phyloP scores from a whole-genome alignment of 768 basidiomycete genomes.

The Chalciporus chontae region DNA sequence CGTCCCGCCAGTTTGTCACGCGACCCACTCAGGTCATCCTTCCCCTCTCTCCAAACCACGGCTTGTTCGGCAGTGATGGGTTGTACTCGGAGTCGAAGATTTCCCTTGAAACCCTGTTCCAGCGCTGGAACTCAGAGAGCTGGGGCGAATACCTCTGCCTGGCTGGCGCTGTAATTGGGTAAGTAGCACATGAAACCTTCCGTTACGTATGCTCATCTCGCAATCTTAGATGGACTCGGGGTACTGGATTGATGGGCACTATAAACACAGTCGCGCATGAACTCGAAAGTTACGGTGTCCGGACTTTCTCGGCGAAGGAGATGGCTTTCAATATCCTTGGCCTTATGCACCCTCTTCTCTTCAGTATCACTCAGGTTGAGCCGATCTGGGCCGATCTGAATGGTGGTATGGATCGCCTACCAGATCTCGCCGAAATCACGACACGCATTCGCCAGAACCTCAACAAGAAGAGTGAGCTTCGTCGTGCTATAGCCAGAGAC shows the following conservation, averaged over 20 bases:
- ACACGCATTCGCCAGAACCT: constrained; percentile 78
- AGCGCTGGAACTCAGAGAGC: constrained; percentile 95
- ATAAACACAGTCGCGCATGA: constrained; percentile 94
- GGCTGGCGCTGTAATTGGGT: constrained; percentile 98
- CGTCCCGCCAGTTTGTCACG: constrained; percentile 92
- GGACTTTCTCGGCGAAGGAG: constrained; percentile 99
- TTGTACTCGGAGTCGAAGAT: constrained; percentile 99
- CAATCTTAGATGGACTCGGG: constrained; percentile 83
- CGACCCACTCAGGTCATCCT: constrained; percentile 98
- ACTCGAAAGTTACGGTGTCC: constrained; percentile 87
- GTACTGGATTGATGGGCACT: constrained; percentile 94
- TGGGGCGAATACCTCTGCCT: constrained; percentile 99
- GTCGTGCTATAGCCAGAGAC: constrained; percentile 89
- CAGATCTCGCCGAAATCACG: constrained; percentile 91
- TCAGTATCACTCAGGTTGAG: constrained; percentile 99
- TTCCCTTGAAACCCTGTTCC: constrained; percentile 95
- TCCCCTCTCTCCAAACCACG: constrained; percentile 97
- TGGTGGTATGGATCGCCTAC: constrained; percentile 96
- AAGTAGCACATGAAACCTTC: constrained; percentile 25
- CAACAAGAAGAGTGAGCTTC: constrained; percentile 85
- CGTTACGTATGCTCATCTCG: constrained; percentile 4
- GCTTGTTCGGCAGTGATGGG: constrained; percentile 96
- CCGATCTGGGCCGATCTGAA: constrained; percentile 99
- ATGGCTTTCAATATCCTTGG: constrained; percentile 99
- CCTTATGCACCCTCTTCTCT: constrained; percentile 97